Conservation (phyloP, 2,329 filamentous ascomycete genomes). For the Dactylellina drechsleri region DNA sequence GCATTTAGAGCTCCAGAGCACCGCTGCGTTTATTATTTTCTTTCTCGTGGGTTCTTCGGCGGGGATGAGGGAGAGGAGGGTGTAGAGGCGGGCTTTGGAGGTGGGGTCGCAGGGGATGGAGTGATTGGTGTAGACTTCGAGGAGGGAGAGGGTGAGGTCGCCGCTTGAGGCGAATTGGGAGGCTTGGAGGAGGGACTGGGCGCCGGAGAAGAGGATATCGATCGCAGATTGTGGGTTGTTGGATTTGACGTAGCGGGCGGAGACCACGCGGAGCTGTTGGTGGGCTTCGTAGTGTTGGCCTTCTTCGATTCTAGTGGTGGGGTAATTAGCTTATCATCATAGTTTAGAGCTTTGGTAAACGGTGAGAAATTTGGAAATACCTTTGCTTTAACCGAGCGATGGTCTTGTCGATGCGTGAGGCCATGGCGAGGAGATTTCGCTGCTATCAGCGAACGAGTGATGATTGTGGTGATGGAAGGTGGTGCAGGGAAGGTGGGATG, state of each 20-base stretch:
- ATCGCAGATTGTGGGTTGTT: slow-evolving; percentile 85
- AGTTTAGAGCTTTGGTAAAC: slow-evolving; percentile 36
- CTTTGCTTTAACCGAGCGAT: slow-evolving; percentile 81
- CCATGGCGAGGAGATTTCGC: slow-evolving; percentile 60
- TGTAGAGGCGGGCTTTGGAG: slow-evolving; percentile 69
- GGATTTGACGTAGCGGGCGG: slow-evolving; percentile 89
- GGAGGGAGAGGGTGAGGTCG: slow-evolving; percentile 84
- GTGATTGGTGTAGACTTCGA: slow-evolving; percentile 91
- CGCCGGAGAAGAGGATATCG: slow-evolving; percentile 85
- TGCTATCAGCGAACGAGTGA: background rate
- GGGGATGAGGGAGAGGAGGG: slow-evolving; percentile 80
- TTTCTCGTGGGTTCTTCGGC: slow-evolving; percentile 88
- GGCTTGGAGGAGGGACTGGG: slow-evolving; percentile 84
- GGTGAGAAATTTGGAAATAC: slow-evolving; percentile 62
- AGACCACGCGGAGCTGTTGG: slow-evolving; percentile 95
- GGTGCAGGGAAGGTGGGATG: slow-evolving; percentile 49
- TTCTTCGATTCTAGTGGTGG: slow-evolving; percentile 75
- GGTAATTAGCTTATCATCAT: slow-evolving; percentile 13
- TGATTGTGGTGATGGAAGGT: slow-evolving; percentile 4
- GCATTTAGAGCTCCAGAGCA: slow-evolving; percentile 85
- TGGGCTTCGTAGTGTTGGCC: slow-evolving; percentile 98
- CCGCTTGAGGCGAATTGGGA: slow-evolving; percentile 94
- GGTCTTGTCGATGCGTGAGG: slow-evolving; percentile 74
- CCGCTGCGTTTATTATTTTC: slow-evolving; percentile 87
- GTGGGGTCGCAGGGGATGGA: slow-evolving; percentile 79